Base-by-base conservation (phyloP, 192 early-diverging fungal species). In the Mortierella claussenii region DNA sequence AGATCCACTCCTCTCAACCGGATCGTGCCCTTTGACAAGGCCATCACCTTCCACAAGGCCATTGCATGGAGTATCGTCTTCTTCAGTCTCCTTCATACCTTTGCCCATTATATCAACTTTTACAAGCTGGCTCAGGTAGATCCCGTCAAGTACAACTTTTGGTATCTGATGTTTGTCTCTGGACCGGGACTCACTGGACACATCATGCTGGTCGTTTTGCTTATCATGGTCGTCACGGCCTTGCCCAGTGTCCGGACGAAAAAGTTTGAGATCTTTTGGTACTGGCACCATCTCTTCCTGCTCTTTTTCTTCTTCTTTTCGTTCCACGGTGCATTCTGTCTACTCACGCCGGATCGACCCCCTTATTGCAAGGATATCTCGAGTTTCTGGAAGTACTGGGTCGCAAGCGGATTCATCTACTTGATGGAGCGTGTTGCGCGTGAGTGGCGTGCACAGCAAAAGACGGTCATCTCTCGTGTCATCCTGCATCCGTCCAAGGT, bases 221-320 rank as follows among this genome's bases (percentile, higher is more conserved):
- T 91, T 26, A 47, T 89, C 52, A 92, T 92, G 51, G 78, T 85
- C 36, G 68, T 65, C 28, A 83, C 88, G 1, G 84, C 92, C 4
- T 80, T 86, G 54, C 78, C 74, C 20, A 80, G 80, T 17, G 79
- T 90, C 42, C 82, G 90, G 37, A 79, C 79, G 42, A 70, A 69
- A 43, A 59, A 89, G 28, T 94, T 91, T 79, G 91, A 95, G 81
- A 42, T 85, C 51, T 94, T 95, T 74, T 94, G 91, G 85, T 92
- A 86, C 70, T 82, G 85, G 49, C 93, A 95, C 80, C 92, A 95
- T 64, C 81, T 93, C 17, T 90, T 89, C 62, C 62, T 93, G 34
- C 68, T 85, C 10, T 92, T 86, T 68, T 88, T 89, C 79, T 75
- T 85, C 21, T 67, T 86, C 33, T 82, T 92, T 43, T 89, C 92